phyloP scores from a whole-genome alignment of 768 basidiomycete genomes.

The Ramaria rubella region DNA sequence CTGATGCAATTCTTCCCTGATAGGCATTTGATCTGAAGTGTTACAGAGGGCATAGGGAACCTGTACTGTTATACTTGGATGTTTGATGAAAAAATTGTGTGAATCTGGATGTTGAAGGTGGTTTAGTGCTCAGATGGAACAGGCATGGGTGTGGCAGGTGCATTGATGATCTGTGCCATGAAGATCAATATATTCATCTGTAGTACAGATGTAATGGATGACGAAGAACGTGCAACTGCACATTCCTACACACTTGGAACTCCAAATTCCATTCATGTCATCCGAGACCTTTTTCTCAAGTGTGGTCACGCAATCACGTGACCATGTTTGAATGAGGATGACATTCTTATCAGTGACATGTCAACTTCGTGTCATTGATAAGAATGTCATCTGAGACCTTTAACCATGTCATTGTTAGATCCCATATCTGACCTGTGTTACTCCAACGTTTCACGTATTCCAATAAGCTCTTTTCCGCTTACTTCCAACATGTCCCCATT shows the following conservation, averaged over 20 bases:
- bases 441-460: no score
- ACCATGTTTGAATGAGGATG: no score
- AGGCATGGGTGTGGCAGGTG: not conserved
- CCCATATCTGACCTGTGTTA: no score
- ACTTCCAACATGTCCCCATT: no score
- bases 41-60: conserved; percentile 95
- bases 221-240: not conserved
- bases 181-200: not conserved
- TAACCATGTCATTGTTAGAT: no score
- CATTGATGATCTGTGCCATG: not conserved
- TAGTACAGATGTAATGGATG: not conserved
- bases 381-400: no score
- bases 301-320: no score
- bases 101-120: not conserved
- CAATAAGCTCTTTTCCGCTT: no score
- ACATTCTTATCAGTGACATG: no score
- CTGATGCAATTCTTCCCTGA: not conserved
- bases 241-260: not conserved
- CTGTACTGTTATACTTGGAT: conserved; percentile 90
- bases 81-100: conserved; percentile 34
- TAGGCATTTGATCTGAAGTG: conserved; percentile 95
- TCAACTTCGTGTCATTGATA: no score
- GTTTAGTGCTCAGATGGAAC: not conserved
- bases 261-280: not conserved
- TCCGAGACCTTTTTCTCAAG: no score